Evolutionary conservation across 129 eudicot genomes (phyloP).

Genomic region (Arctium lappa): DNA sequence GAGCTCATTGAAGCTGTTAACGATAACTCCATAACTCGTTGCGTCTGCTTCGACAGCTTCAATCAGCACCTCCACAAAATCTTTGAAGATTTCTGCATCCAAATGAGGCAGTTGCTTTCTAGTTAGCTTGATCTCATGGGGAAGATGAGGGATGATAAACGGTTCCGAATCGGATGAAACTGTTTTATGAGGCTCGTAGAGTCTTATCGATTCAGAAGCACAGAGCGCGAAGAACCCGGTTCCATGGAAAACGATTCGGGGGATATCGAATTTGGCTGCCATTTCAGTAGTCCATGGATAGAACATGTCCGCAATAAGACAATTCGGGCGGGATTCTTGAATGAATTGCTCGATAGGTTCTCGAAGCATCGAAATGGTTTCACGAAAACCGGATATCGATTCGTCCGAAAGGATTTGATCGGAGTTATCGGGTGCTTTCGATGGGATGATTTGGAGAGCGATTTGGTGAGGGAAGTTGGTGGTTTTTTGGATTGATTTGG

Average conservation of each 20-base stretch:
- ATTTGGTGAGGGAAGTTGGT: conserved; percentile 15
- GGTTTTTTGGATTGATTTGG: conserved; percentile 31
- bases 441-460: conserved; percentile 18
- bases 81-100: background rate
- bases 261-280: conserved; percentile 63
- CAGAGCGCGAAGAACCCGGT: conserved; percentile 41
- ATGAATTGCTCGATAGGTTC: conserved; percentile 53
- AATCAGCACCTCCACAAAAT: conserved; percentile 4
- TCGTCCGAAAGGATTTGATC: conserved; percentile 26
- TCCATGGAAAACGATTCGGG: conserved; percentile 65
- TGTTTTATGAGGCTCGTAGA: conserved; percentile 24
- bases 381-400: conserved; percentile 8
- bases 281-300: conserved; percentile 50
- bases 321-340: conserved; percentile 29
- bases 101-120: conserved; percentile 29
- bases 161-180: conserved; percentile 45
- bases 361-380: conserved; percentile 35
- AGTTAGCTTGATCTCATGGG: conserved; percentile 41
- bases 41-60: conserved; percentile 31
- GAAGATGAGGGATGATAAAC: conserved; percentile 56
- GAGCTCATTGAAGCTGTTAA: conserved; percentile 64
- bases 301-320: conserved; percentile 48
- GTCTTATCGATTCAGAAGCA: conserved; percentile 16
- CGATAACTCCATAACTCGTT: conserved; percentile 47
- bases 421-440: conserved; percentile 34